These are phyloP conservation scores for Eudorina sp. DNA, from an alignment of 139 green algal genomes.

Conservation along the genomic window DNA sequence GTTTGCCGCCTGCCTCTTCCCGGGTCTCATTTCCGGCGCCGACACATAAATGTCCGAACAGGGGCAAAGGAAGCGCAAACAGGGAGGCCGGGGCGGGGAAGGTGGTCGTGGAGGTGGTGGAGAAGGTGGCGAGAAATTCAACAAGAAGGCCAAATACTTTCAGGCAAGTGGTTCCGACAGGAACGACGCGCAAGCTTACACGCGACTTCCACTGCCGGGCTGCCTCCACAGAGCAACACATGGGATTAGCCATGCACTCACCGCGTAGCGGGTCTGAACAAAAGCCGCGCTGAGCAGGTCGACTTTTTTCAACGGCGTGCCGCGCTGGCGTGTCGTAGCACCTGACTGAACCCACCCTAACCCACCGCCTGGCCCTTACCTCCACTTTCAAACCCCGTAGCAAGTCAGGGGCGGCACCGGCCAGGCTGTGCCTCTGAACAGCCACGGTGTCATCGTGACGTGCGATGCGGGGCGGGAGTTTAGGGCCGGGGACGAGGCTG, in stretches of 20 bases:
- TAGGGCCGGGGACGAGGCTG: constrained; percentile 50
- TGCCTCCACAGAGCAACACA: too few relatives aligned
- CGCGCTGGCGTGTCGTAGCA: too few relatives aligned
- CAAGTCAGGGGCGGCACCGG: constrained; percentile 1
- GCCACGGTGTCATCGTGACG: constrained; percentile 53
- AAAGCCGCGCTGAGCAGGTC: too few relatives aligned
- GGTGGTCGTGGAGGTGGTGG: constrained; percentile 1
- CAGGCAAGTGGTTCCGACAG: not conserved
- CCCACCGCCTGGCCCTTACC: too few relatives aligned
- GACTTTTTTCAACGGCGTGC: too few relatives aligned
- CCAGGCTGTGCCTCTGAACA: constrained; percentile 51
- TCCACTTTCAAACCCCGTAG: not conserved
- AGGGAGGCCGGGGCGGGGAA: not conserved
- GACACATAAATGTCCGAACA: not conserved
- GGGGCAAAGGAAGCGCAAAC: constrained; percentile 30
- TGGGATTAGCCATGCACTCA: too few relatives aligned
- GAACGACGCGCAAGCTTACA: too few relatives aligned
- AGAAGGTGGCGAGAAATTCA: constrained; percentile 22
- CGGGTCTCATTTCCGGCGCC: too few relatives aligned
- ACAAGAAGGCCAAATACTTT: constrained; percentile 43
- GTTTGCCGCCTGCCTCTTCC: too few relatives aligned
- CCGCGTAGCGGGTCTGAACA: too few relatives aligned
- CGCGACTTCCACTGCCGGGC: too few relatives aligned
- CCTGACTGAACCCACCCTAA: too few relatives aligned
- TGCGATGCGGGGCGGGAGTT: constrained; percentile 58